Conservation (phyloP, 441 rosid genomes). For the Cnidoscolus chayamansa region DNA sequence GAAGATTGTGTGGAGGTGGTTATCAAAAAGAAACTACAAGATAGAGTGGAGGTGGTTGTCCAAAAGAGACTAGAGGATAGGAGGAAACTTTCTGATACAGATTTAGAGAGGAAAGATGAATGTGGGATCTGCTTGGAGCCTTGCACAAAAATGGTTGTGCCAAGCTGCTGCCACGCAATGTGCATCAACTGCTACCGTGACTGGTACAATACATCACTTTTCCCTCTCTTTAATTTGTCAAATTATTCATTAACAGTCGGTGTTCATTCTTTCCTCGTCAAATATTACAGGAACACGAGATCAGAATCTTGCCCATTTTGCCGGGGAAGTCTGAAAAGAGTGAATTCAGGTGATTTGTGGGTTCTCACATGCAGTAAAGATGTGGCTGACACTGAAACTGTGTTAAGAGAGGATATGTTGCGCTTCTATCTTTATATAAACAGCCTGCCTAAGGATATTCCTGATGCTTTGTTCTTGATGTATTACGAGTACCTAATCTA, state of each 20-base stretch:
- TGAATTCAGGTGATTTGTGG: constrained; percentile 15
- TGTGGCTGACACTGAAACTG: constrained; percentile 7
- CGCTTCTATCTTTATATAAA: constrained; percentile 9
- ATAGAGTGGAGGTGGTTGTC: not conserved
- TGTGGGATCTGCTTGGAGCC: constrained; percentile 19
- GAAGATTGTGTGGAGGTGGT: not conserved
- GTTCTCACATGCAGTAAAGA: constrained; percentile 9
- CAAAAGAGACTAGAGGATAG: not conserved
- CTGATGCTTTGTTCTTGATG: constrained; percentile 12
- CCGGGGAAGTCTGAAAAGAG: constrained; percentile 11
- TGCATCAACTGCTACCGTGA: constrained; percentile 18
- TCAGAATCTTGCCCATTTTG: constrained; percentile 13
- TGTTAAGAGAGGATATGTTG: constrained; percentile 5
- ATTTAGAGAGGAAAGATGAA: constrained; percentile 10
- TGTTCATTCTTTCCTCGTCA: not conserved
- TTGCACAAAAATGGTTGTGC: constrained; percentile 20
- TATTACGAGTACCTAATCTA: constrained; percentile 4
- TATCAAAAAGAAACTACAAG: not conserved
- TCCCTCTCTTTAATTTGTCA: not conserved
- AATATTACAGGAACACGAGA: constrained; percentile 8
- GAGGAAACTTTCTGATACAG: not conserved
- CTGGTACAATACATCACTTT: not conserved
- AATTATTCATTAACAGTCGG: not conserved
- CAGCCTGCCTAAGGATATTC: constrained; percentile 11
- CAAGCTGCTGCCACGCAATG: constrained; percentile 14